A percentile compares a stretch with the other conserved stretches of the same genome.
Evolutionary conservation across 306 rosid species (phyloP).

Genomic region (Alnus rubra): DNA sequence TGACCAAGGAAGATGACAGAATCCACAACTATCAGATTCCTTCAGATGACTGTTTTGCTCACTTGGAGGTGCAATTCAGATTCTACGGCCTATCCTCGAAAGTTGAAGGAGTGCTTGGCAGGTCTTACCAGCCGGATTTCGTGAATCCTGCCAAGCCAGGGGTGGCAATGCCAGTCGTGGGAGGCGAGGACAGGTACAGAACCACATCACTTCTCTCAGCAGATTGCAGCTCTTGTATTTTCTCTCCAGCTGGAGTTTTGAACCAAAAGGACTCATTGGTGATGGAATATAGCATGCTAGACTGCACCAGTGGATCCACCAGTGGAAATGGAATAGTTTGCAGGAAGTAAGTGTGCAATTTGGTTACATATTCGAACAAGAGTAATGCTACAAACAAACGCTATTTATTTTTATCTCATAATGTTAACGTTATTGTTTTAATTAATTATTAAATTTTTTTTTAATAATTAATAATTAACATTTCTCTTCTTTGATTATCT

Average conservation of each 20-base stretch:
- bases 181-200: conserved; percentile 74
- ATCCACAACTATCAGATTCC: conserved; percentile 77
- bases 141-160: conserved; percentile 70
- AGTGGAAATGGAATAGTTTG: conserved; percentile 83
- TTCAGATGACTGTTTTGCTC: conserved; percentile 67
- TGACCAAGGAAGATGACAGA: conserved; percentile 73
- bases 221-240: conserved; percentile 56
- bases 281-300: conserved; percentile 44
- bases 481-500: not conserved
- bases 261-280: conserved; percentile 16
- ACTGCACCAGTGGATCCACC: conserved; percentile 53
- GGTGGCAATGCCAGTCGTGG: conserved; percentile 79
- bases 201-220: conserved; percentile 71
- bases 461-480: no score
- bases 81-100: conserved; percentile 59
- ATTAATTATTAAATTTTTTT: no score
- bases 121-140: conserved; percentile 82
- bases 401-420: no score
- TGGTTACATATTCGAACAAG: not conserved
- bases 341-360: conserved; percentile 40
- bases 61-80: conserved; percentile 81
- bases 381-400: not conserved
- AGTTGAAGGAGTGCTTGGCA: conserved; percentile 86
- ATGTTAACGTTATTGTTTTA: no score
- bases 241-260: conserved; percentile 32